Evolutionary conservation across 805 yeast genomes (phyloP), one percentile per base, ranked within the genome.

Genomic region (Huiozyma naganishii): DNA sequence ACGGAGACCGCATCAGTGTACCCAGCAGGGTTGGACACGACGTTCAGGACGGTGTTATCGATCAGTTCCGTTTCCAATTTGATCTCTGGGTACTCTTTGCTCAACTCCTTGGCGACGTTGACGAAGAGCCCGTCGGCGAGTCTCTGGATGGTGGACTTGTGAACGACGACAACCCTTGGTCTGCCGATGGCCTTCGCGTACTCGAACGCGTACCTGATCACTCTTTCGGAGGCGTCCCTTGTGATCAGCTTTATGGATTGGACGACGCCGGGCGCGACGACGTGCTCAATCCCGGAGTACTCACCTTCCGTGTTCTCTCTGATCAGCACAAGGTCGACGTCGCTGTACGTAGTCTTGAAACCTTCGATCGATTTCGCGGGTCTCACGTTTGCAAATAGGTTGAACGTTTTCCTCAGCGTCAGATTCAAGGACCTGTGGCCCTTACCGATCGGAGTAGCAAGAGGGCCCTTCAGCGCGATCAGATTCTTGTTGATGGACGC

Each of bases 261-360:
- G 43, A 92, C 97, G 45, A 92, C 97, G 64, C 98, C 98, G 52
- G 97, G 97, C 45, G 88, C 94, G 52, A 92, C 88, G 52, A 87
- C 83, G 74, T 92, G 98, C 76, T 92, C 98, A 58, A 92, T 89
- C 72, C 98, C 98, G 30, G 97, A 89, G 74, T 90, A 90, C 72
- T 90, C 98, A 75, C 98, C 98, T 71, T 92, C 97, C 53, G 98
- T 90, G 80, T 92, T 92, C 74, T 92, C 98, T 78, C 98, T 88
- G 67, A 92, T 89, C 59, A 92, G 74, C 33, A 90, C 96, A 51
- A 95, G 83, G 71, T 92, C 94, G 52, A 92, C 97, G 65, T 84
- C 76, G 54, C 72, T 73, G 52, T 69, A 69, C 29, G 71, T 95
- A 48, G 97, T 92, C 68, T 88, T 76, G 79, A 77, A 89, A 62